phyloP scores from a whole-genome alignment of 164 flowering plant genomes.

The Magnolia sinica region DNA sequence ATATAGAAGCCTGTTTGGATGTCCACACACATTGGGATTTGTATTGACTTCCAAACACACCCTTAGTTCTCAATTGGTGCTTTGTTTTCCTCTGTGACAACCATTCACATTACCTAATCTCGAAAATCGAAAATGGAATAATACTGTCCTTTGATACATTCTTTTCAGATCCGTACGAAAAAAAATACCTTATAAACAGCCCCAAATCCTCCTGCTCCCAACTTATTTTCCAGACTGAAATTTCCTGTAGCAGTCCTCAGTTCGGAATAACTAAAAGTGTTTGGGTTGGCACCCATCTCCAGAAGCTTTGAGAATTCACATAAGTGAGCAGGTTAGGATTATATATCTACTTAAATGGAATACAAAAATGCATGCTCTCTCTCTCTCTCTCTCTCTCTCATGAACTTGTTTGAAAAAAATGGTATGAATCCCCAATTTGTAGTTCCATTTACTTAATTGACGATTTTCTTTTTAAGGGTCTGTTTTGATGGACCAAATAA shows the following conservation, averaged over 20 bases:
- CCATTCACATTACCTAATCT: background rate
- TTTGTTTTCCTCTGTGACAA: background rate
- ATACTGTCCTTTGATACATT: no score
- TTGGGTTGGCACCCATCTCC: conserved; percentile 53
- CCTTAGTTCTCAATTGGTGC: no score
- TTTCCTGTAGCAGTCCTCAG: conserved; percentile 64
- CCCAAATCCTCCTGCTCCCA: conserved; percentile 84
- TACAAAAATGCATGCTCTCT: no score
- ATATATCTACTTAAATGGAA: background rate
- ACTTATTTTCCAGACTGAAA: conserved; percentile 45
- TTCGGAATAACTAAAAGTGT: conserved; percentile 64
- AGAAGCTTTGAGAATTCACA: conserved; percentile 42
- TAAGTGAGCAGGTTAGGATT: background rate
- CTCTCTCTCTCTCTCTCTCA: no score
- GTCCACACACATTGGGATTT: background rate
- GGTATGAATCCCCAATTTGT: no score
- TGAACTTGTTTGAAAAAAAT: no score
- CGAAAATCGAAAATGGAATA: no score
- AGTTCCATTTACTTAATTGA: no score
- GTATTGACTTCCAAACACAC: background rate
- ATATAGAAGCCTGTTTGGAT: background rate
- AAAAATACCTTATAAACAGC: conserved; percentile 66
- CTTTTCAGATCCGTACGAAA: background rate
- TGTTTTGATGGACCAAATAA: no score
- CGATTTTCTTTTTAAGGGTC: no score